Evolutionary conservation across 2,329 filamentous ascomycete genomes (phyloP).

Genomic region (Curvularia hawaiiensis): DNA sequence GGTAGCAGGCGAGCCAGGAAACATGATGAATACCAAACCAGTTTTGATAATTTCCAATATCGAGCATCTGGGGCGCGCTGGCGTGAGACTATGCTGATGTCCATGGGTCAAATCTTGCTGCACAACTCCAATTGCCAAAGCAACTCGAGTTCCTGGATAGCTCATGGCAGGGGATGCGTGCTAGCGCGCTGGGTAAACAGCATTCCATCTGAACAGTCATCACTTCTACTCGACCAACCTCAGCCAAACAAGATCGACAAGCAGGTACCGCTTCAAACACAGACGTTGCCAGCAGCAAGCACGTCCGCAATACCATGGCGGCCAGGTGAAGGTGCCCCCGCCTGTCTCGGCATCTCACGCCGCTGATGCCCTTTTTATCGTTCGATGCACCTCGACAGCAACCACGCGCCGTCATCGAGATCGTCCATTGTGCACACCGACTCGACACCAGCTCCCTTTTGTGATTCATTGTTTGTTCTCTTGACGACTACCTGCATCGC

Average conservation of each 20-base stretch:
- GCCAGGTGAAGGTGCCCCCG: constrained; percentile 23
- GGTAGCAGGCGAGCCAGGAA: constrained; percentile 14
- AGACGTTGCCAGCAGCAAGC: constrained; percentile 2
- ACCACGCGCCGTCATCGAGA: constrained; percentile 9
- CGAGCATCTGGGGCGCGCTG: neutral
- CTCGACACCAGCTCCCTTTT: neutral
- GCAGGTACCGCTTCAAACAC: constrained; percentile 16
- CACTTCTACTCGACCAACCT: constrained; percentile 23
- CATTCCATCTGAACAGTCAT: constrained; percentile 8
- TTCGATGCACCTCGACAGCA: constrained; percentile 11
- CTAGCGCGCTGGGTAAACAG: constrained; percentile 27
- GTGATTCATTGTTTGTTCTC: neutral
- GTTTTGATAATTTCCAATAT: constrained; percentile 20
- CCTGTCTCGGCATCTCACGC: constrained; percentile 20
- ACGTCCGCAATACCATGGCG: constrained; percentile 14
- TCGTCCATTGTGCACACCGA: constrained; percentile 14
- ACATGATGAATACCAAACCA: constrained; percentile 21
- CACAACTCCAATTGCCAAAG: neutral
- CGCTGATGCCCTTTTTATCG: constrained; percentile 16
- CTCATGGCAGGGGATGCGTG: constrained; percentile 7
- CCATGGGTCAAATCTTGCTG: neutral
- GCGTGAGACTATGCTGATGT: neutral
- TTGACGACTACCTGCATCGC: constrained; percentile 1
- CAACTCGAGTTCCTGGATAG: neutral
- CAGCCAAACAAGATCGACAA: constrained; percentile 15